A percentile compares a stretch with the other conserved stretches of the same genome.
These are phyloP conservation scores for Piromyces sp. DNA, from an alignment of 192 early-diverging fungal genomes.

Conservation along the genomic window DNA sequence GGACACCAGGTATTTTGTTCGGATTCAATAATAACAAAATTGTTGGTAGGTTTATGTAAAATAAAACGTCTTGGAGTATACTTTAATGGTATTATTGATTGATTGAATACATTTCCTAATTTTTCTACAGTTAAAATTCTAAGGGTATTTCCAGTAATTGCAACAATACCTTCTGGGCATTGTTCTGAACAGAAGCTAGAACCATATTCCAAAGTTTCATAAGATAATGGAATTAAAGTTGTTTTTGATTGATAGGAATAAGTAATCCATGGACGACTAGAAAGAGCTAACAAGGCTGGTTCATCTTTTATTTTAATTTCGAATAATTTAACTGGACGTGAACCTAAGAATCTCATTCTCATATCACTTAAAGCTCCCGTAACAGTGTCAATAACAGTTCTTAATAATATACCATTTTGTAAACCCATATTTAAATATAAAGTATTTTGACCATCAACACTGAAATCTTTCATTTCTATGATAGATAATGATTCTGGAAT, in stretches of 20 bases:
- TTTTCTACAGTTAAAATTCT: slow-evolving; percentile 74
- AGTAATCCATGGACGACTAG: slow-evolving; percentile 74
- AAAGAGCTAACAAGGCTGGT: slow-evolving; percentile 65
- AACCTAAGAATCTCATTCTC: slow-evolving; percentile 68
- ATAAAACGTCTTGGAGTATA: slow-evolving; percentile 77
- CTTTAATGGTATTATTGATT: slow-evolving; percentile 58
- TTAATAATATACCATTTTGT: slow-evolving; percentile 71
- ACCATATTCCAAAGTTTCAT: slow-evolving; percentile 71
- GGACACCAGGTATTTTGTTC: slow-evolving; percentile 62
- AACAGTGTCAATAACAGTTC: slow-evolving; percentile 63
- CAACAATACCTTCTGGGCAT: slow-evolving; percentile 75
- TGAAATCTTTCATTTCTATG: slow-evolving; percentile 63
- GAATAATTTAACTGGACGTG: slow-evolving; percentile 67
- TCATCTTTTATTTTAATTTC: slow-evolving; percentile 41
- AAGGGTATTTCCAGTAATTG: slow-evolving; percentile 67
- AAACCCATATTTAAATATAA: slow-evolving; percentile 75
- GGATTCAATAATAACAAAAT: slow-evolving; percentile 77
- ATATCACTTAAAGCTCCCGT: slow-evolving; percentile 69
- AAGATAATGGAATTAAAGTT: slow-evolving; percentile 61
- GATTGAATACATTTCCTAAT: slow-evolving; percentile 65
- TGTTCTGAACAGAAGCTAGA: slow-evolving; percentile 66
- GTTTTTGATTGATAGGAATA: slow-evolving; percentile 56
- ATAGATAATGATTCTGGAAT: slow-evolving; percentile 56
- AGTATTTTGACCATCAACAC: slow-evolving; percentile 31
- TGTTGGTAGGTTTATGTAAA: slow-evolving; percentile 48